phyloP scores from a whole-genome alignment of 2,329 filamentous ascomycete genomes.

The Ophiostoma himal-ulmi region DNA sequence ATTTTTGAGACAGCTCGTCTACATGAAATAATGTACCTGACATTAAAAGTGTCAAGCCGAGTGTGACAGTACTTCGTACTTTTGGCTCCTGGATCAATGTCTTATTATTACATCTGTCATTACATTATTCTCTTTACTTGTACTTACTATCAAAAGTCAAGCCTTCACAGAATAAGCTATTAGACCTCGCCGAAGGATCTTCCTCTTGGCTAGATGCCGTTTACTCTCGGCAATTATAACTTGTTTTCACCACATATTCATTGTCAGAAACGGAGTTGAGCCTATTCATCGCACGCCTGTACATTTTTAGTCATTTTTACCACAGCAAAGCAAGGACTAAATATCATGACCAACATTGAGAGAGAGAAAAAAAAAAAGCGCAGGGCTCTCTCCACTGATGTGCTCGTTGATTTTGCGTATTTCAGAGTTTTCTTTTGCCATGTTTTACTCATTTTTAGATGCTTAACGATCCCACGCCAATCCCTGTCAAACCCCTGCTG shows the following conservation, averaged over 20 bases:
- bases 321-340: not conserved
- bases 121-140: not conserved
- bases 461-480: not conserved
- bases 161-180: not conserved
- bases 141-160: not conserved
- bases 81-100: not conserved
- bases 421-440: not conserved
- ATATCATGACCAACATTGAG: not conserved
- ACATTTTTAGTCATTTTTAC: not conserved
- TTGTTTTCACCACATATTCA: not conserved
- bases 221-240: not conserved
- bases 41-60: not conserved
- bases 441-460: not conserved
- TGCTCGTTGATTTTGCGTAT: not conserved
- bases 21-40: not conserved
- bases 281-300: not conserved
- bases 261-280: not conserved
- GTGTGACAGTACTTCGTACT: not conserved
- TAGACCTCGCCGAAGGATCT: not conserved
- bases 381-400: not conserved
- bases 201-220: constrained; percentile 5
- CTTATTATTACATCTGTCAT: not conserved
- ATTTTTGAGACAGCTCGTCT: not conserved
- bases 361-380: not conserved
- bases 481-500: not conserved